A percentile compares a stretch with the other conserved stretches of the same genome.
Conservation (phyloP, 2,329 filamentous ascomycete genomes). For the Calonectria crousiana region DNA sequence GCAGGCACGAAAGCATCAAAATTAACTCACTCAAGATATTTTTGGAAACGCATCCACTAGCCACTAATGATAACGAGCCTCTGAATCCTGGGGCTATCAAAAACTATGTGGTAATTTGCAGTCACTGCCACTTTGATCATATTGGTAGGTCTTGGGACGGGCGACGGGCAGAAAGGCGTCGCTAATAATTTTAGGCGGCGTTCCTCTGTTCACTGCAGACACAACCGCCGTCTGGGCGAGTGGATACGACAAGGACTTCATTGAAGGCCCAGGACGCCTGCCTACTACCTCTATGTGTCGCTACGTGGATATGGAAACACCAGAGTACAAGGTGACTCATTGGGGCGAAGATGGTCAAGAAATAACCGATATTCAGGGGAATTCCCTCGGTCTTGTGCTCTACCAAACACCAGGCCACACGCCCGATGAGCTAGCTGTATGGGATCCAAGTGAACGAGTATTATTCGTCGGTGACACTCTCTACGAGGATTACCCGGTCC, state of each 20-base stretch:
- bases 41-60: constrained; percentile 54
- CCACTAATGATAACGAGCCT: constrained; percentile 47
- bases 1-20: constrained; percentile 40
- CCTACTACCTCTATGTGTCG: constrained; percentile 55
- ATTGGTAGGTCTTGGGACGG: constrained; percentile 41
- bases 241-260: constrained; percentile 51
- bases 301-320: constrained; percentile 50
- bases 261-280: constrained; percentile 50
- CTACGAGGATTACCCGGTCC: constrained; percentile 50
- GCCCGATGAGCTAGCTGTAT: constrained; percentile 59
- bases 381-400: constrained; percentile 53
- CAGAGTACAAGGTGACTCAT: constrained; percentile 54
- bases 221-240: constrained; percentile 47
- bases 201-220: constrained; percentile 48
- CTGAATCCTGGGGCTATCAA: constrained; percentile 51
- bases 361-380: constrained; percentile 36
- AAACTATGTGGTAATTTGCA: constrained; percentile 56
- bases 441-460: constrained; percentile 56
- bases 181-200: constrained; percentile 42
- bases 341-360: constrained; percentile 55
- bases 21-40: constrained; percentile 51
- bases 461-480: constrained; percentile 61
- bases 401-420: constrained; percentile 61
- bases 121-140: constrained; percentile 62
- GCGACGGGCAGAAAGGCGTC: too few species aligned